These are phyloP conservation scores for Acacia crassicarpa DNA, from an alignment of 306 rosid genomes.

Conservation along the genomic window DNA sequence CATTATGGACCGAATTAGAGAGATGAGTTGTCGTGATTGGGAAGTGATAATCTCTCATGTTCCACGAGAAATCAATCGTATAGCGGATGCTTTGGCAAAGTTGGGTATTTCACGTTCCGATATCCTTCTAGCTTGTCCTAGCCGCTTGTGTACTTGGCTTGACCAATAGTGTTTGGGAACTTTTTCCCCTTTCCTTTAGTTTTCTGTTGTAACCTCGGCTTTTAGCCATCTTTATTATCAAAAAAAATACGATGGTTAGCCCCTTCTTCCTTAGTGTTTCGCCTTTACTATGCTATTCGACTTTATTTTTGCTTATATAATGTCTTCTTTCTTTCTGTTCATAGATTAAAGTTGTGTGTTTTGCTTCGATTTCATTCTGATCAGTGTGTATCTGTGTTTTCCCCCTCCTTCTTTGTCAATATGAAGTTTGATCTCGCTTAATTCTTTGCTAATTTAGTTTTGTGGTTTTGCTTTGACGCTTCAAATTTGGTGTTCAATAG, in stretches of 20 bases:
- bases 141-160: no score
- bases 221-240: no score
- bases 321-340: neutral
- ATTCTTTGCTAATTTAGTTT: neutral
- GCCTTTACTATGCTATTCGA: neutral
- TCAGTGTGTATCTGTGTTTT: neutral
- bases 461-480: neutral
- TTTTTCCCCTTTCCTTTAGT: no score
- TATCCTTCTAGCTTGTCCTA: no score
- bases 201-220: no score
- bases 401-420: neutral
- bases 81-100: no score
- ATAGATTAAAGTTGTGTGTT: neutral
- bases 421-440: neutral
- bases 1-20: no score
- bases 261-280: slow-evolving; percentile 12
- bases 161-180: no score
- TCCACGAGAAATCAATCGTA: no score
- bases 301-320: neutral
- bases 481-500: neutral
- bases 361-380: slow-evolving; percentile 22
- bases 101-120: no score
- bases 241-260: slow-evolving; percentile 89
- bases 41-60: no score
- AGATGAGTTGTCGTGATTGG: no score